These are phyloP conservation scores for Pythium dissimile DNA, from an alignment of 352 stramenopile species.

Conservation along the genomic window DNA sequence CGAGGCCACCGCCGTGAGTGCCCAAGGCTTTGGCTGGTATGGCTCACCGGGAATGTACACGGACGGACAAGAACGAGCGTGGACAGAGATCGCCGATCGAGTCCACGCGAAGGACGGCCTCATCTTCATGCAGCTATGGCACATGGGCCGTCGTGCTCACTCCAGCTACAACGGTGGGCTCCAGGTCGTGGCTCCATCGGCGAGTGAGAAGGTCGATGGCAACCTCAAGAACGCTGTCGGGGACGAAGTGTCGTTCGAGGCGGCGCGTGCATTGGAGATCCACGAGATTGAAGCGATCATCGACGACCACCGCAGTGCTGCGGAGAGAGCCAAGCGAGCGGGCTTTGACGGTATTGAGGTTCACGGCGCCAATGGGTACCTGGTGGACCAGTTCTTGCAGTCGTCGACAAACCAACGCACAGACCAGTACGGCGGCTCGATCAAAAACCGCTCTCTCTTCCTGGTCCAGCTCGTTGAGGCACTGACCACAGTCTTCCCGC, in stretches of 20 bases:
- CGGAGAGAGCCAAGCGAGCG: constrained; percentile 40
- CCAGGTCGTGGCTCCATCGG: constrained; percentile 27
- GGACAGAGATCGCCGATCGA: not conserved
- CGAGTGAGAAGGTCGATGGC: not conserved
- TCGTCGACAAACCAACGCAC: constrained; percentile 55
- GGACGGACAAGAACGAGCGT: constrained; percentile 5
- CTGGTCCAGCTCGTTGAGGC: constrained; percentile 47
- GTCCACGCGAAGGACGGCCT: not conserved
- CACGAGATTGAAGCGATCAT: constrained; percentile 60
- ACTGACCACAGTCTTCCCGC: not conserved
- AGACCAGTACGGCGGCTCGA: constrained; percentile 64
- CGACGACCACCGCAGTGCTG: constrained; percentile 48
- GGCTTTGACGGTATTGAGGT: constrained; percentile 42
- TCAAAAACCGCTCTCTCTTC: constrained; percentile 62
- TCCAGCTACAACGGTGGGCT: constrained; percentile 26
- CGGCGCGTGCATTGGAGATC: constrained; percentile 40
- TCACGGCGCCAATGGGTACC: constrained; percentile 84
- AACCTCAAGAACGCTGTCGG: not conserved
- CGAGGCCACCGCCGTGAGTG: not conserved
- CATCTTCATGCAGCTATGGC: constrained; percentile 66
- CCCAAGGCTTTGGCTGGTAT: constrained; percentile 1
- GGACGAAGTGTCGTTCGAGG: constrained; percentile 23
- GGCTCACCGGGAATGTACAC: constrained; percentile 19
- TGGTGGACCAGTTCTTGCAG: constrained; percentile 84
- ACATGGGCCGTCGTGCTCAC: constrained; percentile 52